Base-by-base conservation (phyloP, 2,329 filamentous ascomycete genomes). In the Aureobasidium lini region DNA sequence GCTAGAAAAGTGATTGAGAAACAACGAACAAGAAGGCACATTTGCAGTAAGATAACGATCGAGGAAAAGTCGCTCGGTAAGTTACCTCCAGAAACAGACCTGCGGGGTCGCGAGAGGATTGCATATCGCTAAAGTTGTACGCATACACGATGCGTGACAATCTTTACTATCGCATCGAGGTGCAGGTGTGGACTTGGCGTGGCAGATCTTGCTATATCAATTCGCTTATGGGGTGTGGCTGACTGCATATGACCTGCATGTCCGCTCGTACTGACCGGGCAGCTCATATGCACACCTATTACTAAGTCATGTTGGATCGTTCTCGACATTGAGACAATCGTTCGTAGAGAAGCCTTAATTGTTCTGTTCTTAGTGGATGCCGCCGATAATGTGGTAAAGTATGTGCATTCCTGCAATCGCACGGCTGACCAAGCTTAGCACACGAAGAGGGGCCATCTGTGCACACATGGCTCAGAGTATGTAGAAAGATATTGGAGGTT, bases 131-230 rank as follows among this genome's bases (percentile, higher is more conserved):
- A 15, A 36, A 11, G 44, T 28, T n/a, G 28, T 15, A 32, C 44
- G 13, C 10, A 16, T 37, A 10, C 8, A 13, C 23, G 15, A 28
- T 23, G 47, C 31, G 16, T 29, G 48, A 40, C 40, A 16, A 49
- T 37, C 11, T 23, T 23, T 16, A 52, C 13, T 29, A 23, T 18
- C 23, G 36, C 23, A 52, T 52, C 15, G 36, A 39, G 36, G 36
- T 52, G 48, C 36, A 52, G 48, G 48, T 39, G 6, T 6, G 23
- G 48, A 52, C 48, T 52, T 52, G 48, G 48, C 48, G 36, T 52
- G 48, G 48, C 23, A 52, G 48, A 52, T 52, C 48, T 52, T 18
- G 18, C 8, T 40, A 52, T 52, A 40, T 23, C 13, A 29, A 36
- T 6, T 40, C 23, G 36, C 36, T 40, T 52, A 16, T 8, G 23